These are phyloP conservation scores for Farysia itapuensis DNA, from an alignment of 1,284 basidiomycete genomes.

Conservation along the genomic window DNA sequence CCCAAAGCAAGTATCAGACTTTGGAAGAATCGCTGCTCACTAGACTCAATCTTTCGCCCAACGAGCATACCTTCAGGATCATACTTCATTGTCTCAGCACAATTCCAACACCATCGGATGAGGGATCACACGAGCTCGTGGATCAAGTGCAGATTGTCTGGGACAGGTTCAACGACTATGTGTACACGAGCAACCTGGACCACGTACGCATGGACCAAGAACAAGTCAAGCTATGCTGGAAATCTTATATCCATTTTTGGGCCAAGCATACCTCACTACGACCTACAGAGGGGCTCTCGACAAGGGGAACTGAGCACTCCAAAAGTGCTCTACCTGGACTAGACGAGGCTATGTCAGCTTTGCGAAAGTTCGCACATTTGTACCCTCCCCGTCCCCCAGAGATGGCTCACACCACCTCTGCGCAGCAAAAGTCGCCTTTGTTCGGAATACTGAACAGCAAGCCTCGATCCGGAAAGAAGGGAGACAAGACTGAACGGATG, in stretches of 20 bases:
- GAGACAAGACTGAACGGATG: neutral
- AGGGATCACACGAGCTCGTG: too few relatives aligned
- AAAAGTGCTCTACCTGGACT: too few relatives aligned
- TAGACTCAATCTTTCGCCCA: constrained; percentile 23
- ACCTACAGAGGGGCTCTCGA: too few relatives aligned
- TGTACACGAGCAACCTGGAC: neutral
- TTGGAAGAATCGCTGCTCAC: constrained; percentile 32
- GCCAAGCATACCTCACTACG: constrained; percentile 31
- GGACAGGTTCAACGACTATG: constrained; percentile 11
- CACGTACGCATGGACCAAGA: constrained; percentile 5
- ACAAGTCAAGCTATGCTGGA: constrained; percentile 30
- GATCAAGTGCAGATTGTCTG: constrained; percentile 23
- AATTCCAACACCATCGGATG: neutral
- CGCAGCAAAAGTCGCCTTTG: too few relatives aligned
- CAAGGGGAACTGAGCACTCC: too few relatives aligned
- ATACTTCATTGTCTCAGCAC: constrained; percentile 28
- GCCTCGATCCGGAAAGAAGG: too few relatives aligned
- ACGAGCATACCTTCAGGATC: constrained; percentile 40
- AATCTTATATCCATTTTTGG: constrained; percentile 28
- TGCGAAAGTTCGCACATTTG: constrained; percentile 4
- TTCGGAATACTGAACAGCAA: too few relatives aligned
- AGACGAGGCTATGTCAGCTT: constrained; percentile 1
- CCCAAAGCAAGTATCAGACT: too few relatives aligned
- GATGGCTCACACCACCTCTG: neutral
- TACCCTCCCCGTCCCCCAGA: constrained; percentile 9